These are phyloP conservation scores for Hypoxylon subgilvum DNA, from an alignment of 495 filamentous ascomycete species.

Conservation along the genomic window DNA sequence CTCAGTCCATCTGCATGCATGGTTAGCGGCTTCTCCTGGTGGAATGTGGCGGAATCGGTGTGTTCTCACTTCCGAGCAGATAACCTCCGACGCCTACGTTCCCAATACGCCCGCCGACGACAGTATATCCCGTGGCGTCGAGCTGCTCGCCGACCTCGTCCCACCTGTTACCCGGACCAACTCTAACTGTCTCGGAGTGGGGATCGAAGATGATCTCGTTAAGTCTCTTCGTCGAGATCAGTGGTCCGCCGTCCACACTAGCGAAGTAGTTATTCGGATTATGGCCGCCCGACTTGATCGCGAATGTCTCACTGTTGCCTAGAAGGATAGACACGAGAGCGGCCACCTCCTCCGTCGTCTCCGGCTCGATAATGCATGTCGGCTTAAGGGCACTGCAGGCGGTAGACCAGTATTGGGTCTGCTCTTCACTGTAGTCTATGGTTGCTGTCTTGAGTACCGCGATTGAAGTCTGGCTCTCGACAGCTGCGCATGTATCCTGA, in stretches of 20 bases:
- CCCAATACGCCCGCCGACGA: slow-evolving; percentile 58
- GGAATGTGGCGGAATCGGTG: not conserved
- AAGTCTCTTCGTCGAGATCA: slow-evolving; percentile 57
- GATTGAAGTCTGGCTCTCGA: slow-evolving; percentile 27
- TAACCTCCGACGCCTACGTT: slow-evolving; percentile 55
- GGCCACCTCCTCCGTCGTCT: slow-evolving; percentile 44
- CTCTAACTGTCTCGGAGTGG: slow-evolving; percentile 48
- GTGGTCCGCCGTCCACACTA: slow-evolving; percentile 60
- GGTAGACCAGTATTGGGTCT: slow-evolving; percentile 58
- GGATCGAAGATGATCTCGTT: slow-evolving; percentile 53
- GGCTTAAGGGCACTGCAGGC: slow-evolving; percentile 50
- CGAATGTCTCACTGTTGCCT: slow-evolving; percentile 51
- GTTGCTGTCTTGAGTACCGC: slow-evolving; percentile 17
- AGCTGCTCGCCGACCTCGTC: slow-evolving; percentile 56
- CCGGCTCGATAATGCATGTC: slow-evolving; percentile 56
- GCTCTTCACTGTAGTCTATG: slow-evolving; percentile 44
- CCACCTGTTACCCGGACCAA: slow-evolving; percentile 61
- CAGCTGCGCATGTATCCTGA: slow-evolving; percentile 30
- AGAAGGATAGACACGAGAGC: slow-evolving; percentile 43
- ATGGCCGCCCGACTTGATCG: slow-evolving; percentile 61
- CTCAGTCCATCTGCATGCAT: slow-evolving; percentile 45
- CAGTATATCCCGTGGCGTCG: slow-evolving; percentile 52
- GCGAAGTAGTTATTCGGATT: slow-evolving; percentile 56
- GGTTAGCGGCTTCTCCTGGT: slow-evolving; percentile 23
- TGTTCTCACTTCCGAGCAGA: slow-evolving; percentile 42